These are phyloP conservation scores for Dioszegia crocea DNA, from an alignment of 768 basidiomycete species.

Conservation along the genomic window DNA sequence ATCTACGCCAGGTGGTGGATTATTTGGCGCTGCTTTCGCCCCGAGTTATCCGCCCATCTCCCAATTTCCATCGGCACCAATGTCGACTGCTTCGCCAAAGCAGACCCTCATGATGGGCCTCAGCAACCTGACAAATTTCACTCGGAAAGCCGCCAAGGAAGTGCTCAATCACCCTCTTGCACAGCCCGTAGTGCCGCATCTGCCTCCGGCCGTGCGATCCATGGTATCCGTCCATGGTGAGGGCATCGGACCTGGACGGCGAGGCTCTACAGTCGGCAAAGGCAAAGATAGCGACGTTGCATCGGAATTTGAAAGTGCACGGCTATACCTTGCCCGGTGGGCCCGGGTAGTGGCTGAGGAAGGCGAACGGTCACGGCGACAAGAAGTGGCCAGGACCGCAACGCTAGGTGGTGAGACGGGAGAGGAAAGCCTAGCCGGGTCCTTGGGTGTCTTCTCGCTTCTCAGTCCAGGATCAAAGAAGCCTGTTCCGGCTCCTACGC, in stretches of 20 bases:
- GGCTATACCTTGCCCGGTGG: slow-evolving; percentile 95
- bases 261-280: slow-evolving; percentile 67
- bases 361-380: slow-evolving; percentile 79
- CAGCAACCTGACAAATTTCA: slow-evolving; percentile 87
- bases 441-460: slow-evolving; percentile 40
- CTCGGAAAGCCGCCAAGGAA: slow-evolving; percentile 88
- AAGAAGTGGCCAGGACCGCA: slow-evolving; percentile 57
- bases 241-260: slow-evolving; percentile 52
- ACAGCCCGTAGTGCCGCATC: slow-evolving; percentile 90
- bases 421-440: slow-evolving; percentile 42
- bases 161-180: slow-evolving; percentile 93
- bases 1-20: background rate
- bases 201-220: slow-evolving; percentile 88
- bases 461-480: slow-evolving; percentile 38
- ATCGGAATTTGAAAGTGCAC: slow-evolving; percentile 91
- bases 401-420: background rate
- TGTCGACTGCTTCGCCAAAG: slow-evolving; percentile 26
- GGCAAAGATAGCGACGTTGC: slow-evolving; percentile 52
- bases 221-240: slow-evolving; percentile 86
- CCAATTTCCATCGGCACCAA: slow-evolving; percentile 28
- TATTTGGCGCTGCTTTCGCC: slow-evolving; percentile 6
- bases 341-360: slow-evolving; percentile 92
- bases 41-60: slow-evolving; percentile 26
- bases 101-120: slow-evolving; percentile 79
- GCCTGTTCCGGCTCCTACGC: slow-evolving; percentile 55